Evolutionary conservation across 208 protist species (phyloP), one percentile per base, ranked within the genome.

Genomic region (Strigomonas galati): DNA sequence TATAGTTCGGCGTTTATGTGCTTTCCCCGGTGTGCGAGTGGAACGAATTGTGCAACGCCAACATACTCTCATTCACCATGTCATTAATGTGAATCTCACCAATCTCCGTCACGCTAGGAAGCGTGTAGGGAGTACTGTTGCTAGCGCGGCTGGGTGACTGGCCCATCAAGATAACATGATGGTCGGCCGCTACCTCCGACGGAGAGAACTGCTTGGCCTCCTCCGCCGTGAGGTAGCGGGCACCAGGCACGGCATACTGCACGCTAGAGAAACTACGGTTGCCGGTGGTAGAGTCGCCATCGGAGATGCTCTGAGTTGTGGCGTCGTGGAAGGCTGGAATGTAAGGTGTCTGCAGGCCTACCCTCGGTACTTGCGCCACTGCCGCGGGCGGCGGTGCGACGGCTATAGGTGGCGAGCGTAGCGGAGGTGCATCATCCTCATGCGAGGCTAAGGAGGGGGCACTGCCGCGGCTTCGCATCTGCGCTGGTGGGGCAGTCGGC

Each of bases 221-320:
- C 43, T 58, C 66, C 1, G n/a, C 43, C 10, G 56, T 71, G 56
- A 57, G 17, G 66, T 71, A 64, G 43, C 55, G 53, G 10, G 40
- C 23, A 23, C 31, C 48, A 2, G 64, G 52, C 23, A 69, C 51
- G 9, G 64, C 64, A 24, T 54, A 69, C 30, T 35, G 31, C 30
- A 62, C 56, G 40, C 56, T 62, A 1, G 26, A 48, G 14, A 62
- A n/a, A n/a, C 56, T 62, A 5, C 31, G 30, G 40, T 40, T 40
- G 7, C 10, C 35, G 7, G 35, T 10, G 7, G 35, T 40, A 37
- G 40, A 48, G 30, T 62, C 56, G 40, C 40, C 31, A 26, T 62
- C 9, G 24, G 30, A n/a, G 56, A n/a, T 35, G 15, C 56, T 48
- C 56, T 46, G 32, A 4, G 32, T 17, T 4, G 35, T 62, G 30